Evolutionary conservation across 768 basidiomycete species (phyloP), one percentile per base, ranked within the genome.

Genomic region (Amanita rimosa): DNA sequence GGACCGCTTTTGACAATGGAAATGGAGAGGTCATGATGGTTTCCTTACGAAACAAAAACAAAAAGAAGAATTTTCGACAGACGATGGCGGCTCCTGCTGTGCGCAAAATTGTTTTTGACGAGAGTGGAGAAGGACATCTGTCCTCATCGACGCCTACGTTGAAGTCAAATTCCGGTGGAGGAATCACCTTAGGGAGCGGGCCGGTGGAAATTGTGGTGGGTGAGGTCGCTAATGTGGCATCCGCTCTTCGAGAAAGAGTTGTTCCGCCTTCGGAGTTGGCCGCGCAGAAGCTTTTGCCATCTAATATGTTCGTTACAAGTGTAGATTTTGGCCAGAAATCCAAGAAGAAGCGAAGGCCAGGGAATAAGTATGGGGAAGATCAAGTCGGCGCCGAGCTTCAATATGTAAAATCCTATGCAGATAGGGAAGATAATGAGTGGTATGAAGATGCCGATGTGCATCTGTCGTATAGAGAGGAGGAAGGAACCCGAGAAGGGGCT

Each of bases 31-130:
- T 69, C 39, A 59, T 67, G 62, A 75, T 79, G 75, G 67, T 75
- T 36, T 76, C 76, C 0, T 62, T 85, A 17, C 69, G 75, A 38
- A 87, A 84, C 60, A 86, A 84, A 62, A 87, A 85, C 62, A 88
- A 87, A 61, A 76, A 74, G 39, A 81, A 76, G 50, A 79, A 78
- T 16, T 85, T 82, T 62, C 79, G 73, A 55, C 67, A 74, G 43
- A 64, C 74, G 6, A 69, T 81, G 61, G 54, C 62, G 13, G 42
- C 64, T 34, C 59, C 70, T 46, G 44, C 70, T 61, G 53, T 71
- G 61, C 29, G 58, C 34, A 84, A 78, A 61, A 81, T 85, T 49
- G 64, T 77, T 14, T 84, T 84, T 52, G 59, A 59, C 1, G 55
- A 55, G 22, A 53, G 49, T 22, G 48, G 33, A 21, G 33, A 43